Percentiles rank a stretch among this genome's conserved stretches.
phyloP scores from a whole-genome alignment of 78 protist species.

The Trichosphaerium sp. region DNA sequence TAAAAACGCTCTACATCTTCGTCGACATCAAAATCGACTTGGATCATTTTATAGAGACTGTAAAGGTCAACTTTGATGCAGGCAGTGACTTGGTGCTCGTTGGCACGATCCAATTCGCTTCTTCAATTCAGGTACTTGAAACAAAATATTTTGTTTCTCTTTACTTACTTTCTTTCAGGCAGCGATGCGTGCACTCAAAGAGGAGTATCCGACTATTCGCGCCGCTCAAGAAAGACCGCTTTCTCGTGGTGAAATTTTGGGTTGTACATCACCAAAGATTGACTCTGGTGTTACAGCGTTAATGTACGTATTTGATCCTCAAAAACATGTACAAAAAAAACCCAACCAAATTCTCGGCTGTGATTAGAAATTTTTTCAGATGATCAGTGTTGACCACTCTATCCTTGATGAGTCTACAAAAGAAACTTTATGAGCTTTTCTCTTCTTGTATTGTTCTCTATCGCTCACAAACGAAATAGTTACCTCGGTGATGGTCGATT shows the following conservation, averaged over 20 bases:
- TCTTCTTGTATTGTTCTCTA: background rate
- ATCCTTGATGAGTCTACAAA: no score
- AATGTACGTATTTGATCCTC: background rate
- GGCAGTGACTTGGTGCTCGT: slow-evolving; percentile 39
- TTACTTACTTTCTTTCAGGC: slow-evolving; percentile 6
- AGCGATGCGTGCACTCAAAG: slow-evolving; percentile 12
- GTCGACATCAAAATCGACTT: slow-evolving; percentile 83
- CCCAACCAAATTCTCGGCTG: background rate
- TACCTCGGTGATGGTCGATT: slow-evolving; percentile 96
- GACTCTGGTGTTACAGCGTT: background rate
- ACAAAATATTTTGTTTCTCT: background rate
- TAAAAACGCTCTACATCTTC: slow-evolving; percentile 78
- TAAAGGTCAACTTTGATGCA: slow-evolving; percentile 42
- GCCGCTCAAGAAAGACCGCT: slow-evolving; percentile 89
- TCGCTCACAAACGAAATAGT: background rate
- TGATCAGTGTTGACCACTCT: background rate
- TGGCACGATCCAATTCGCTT: slow-evolving; percentile 82
- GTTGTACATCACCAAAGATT: slow-evolving; percentile 84
- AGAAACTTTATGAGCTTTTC: background rate
- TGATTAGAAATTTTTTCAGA: background rate
- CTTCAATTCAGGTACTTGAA: slow-evolving; percentile 52
- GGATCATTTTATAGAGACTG: slow-evolving; percentile 69
- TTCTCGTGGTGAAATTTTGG: slow-evolving; percentile 88
- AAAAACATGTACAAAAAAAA: background rate
- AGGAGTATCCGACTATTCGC: slow-evolving; percentile 10